Percentiles rank a stretch among this genome's conserved stretches.
These are phyloP conservation scores for Apiospora marii DNA, from an alignment of 2,329 filamentous ascomycete genomes.

Conservation along the genomic window DNA sequence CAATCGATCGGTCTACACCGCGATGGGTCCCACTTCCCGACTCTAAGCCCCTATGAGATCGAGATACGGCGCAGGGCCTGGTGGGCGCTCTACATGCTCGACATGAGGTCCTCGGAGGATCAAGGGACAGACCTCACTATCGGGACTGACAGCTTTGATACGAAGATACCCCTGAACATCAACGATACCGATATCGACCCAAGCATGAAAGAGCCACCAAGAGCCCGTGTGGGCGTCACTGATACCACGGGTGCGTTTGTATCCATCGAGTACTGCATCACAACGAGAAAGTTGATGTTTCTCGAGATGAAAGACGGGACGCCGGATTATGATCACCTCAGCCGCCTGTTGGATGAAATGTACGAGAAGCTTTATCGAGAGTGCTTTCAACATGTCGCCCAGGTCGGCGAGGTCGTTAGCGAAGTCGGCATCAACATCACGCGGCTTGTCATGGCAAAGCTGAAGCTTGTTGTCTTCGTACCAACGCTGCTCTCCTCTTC, in stretches of 20 bases:
- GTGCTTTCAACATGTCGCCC: slow-evolving; percentile 50
- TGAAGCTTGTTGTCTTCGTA: slow-evolving; percentile 80
- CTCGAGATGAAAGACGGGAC: slow-evolving; percentile 39
- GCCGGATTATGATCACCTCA: slow-evolving; percentile 50
- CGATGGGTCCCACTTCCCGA: slow-evolving; percentile 60
- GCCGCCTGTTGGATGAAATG: slow-evolving; percentile 33
- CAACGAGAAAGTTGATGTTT: slow-evolving; percentile 49
- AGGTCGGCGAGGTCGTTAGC: slow-evolving; percentile 42
- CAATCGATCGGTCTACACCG: slow-evolving; percentile 68
- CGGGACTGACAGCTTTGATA: slow-evolving; percentile 61
- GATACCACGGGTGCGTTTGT: slow-evolving; percentile 51
- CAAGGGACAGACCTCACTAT: slow-evolving; percentile 70
- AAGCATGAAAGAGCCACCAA: slow-evolving; percentile 42
- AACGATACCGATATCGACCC: slow-evolving; percentile 56
- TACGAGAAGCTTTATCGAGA: slow-evolving; percentile 46
- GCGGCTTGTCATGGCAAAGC: slow-evolving; percentile 77
- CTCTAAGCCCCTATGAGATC: slow-evolving; percentile 64
- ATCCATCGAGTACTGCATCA: slow-evolving; percentile 45
- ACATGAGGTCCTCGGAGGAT: slow-evolving; percentile 67
- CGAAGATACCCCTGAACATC: slow-evolving; percentile 57
- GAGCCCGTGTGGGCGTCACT: slow-evolving; percentile 51
- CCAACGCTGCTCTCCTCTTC: slow-evolving; percentile 68
- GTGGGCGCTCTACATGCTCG: slow-evolving; percentile 68
- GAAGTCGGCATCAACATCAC: slow-evolving; percentile 63
- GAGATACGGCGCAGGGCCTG: slow-evolving; percentile 67